Base-by-base conservation (phyloP, 179 eudicot genomes). In the Beta macrorhiza region DNA sequence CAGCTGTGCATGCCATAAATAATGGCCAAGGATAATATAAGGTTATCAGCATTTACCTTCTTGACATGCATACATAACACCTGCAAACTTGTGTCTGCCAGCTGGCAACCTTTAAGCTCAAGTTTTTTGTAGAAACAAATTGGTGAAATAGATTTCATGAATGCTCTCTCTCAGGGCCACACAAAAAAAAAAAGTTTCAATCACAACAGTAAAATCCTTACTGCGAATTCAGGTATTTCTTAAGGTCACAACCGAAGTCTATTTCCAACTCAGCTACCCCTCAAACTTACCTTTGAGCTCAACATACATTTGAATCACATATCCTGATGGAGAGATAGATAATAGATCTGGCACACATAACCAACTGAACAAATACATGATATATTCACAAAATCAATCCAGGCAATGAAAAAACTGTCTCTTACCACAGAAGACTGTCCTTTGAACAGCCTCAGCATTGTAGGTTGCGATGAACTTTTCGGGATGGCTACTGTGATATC, bases 401-500 rank as follows among this genome's bases (percentile, higher is more conserved):
- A 51, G 67, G 56, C 59, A 57, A 49, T 32, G 56, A 37, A 37
- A 37, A 37, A 37, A 1, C 1, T 37, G 53, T 7, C 53, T 9
- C 53, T 49, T 7, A 95, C 99, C 95, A 90, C 94, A 74, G 98
- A 92, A 61, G 98, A 62, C 79, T 92, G 93, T 77, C 99, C 95
- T 87, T 89, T 95, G 75, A 95, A 92, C 78, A 95, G 91, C 77
- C 93, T 87, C 63, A 95, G 86, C 94, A 93, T 90, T 75, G 97
- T 93, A 47, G 98, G 99, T 75, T 82, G 88, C n/a, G 97, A 88
- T 12, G 93, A 89, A 81, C 69, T 67, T 87, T 89, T 89, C 19
- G 99, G 97, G 80, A 95, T 89, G 76, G 95, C 93, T 80, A 92
- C 90, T 70, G 99, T 92, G 13, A 93, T 76, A 75, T 95, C 98